Percentiles rank a stretch among this genome's conserved stretches.
phyloP scores from a whole-genome alignment of 331 rosid species.

The Phaseolus coccineus region DNA sequence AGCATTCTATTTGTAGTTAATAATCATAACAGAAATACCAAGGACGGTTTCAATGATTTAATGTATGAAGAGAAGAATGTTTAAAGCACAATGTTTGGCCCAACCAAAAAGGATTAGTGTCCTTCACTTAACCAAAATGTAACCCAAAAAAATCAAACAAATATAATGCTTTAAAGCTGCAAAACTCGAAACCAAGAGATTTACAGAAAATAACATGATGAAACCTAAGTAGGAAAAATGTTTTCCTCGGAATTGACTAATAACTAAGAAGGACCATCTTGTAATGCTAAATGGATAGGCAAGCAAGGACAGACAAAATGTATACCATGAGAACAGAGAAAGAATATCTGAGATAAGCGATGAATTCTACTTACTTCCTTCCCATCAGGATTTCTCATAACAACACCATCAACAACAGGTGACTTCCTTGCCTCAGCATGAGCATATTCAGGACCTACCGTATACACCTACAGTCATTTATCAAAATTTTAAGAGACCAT shows the following conservation, averaged over 20 bases:
- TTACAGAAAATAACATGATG: not conserved
- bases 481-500: conserved; percentile 42
- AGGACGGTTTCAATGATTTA: not conserved
- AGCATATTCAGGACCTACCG: conserved; percentile 99
- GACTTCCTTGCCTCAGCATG: conserved; percentile 99
- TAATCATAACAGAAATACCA: not conserved
- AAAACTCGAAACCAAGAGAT: conserved; percentile 21
- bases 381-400: conserved; percentile 98
- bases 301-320: conserved; percentile 25
- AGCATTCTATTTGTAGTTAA: not conserved
- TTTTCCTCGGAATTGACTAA: conserved; percentile 17
- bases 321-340: not conserved
- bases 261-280: conserved; percentile 9
- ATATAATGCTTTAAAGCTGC: not conserved
- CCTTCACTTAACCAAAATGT: not conserved
- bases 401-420: conserved; percentile 99
- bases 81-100: not conserved
- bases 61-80: conserved; percentile 9
- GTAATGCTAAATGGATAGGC: conserved; percentile 24
- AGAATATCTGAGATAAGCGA: conserved; percentile 26
- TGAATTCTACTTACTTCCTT: conserved; percentile 79
- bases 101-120: not conserved
- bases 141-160: not conserved
- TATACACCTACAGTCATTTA: conserved; percentile 77
- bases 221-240: not conserved